A percentile compares a stretch with the other conserved stretches of the same genome.
Evolutionary conservation across 2,329 filamentous ascomycete species (phyloP).

Genomic region (Talaromyces rugulosus): DNA sequence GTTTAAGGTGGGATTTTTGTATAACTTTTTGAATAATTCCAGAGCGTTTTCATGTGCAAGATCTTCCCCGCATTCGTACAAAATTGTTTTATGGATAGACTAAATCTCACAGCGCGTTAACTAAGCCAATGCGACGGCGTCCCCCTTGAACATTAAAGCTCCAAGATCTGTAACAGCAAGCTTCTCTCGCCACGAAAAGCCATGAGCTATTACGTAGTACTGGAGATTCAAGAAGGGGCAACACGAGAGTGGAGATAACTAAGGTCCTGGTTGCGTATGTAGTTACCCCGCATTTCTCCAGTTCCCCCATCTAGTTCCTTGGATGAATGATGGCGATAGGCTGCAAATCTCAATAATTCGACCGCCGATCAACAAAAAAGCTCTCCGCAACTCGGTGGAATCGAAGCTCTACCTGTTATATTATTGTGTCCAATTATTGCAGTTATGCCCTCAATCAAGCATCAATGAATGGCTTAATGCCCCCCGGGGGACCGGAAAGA

Average conservation of each 20-base stretch:
- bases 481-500: background rate
- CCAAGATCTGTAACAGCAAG: background rate
- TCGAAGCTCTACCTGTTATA: background rate
- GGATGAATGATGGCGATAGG: background rate
- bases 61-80: background rate
- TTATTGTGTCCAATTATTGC: background rate
- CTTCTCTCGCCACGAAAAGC: background rate
- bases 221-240: too few species aligned
- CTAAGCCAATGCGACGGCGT: background rate
- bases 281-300: background rate
- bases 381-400: background rate
- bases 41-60: background rate
- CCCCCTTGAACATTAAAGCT: background rate
- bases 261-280: background rate
- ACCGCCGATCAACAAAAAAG: background rate
- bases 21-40: background rate
- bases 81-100: background rate
- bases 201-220: background rate
- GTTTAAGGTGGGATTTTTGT: background rate
- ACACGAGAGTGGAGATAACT: too few species aligned
- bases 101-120: background rate
- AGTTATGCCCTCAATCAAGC: background rate
- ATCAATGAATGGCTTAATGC: background rate
- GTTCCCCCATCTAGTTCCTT: background rate
- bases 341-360: background rate